Conservation (phyloP, 2,329 filamentous ascomycete species). For the Huntiella moniliformis region DNA sequence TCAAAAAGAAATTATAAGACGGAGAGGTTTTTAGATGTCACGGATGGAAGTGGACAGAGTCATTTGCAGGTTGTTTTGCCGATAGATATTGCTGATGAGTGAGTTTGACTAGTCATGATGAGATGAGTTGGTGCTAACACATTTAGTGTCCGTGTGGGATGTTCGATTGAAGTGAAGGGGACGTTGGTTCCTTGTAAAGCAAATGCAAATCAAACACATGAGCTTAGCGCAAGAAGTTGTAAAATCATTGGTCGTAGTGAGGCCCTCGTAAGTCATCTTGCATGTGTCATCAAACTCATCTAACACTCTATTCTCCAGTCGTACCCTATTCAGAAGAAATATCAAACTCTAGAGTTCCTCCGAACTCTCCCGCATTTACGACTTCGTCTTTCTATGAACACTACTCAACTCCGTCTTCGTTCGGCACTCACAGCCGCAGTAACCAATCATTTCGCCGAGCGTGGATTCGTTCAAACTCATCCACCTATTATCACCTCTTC, state of each 20-base stretch:
- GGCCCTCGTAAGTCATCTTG: constrained; percentile 42
- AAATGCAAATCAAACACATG: constrained; percentile 45
- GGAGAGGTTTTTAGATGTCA: constrained; percentile 64
- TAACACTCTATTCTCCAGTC: constrained; percentile 37
- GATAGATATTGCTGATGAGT: constrained; percentile 55
- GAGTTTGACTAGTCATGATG: constrained; percentile 18
- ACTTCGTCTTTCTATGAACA: constrained; percentile 61
- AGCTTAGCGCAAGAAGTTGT: constrained; percentile 56
- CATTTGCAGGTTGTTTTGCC: constrained; percentile 66
- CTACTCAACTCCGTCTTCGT: constrained; percentile 61
- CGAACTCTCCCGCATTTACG: constrained; percentile 78
- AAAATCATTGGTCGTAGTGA: constrained; percentile 60
- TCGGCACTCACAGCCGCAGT: constrained; percentile 60
- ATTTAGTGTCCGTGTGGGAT: constrained; percentile 57
- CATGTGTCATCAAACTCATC: neutral
- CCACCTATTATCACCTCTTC: constrained; percentile 91
- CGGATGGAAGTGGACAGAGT: constrained; percentile 68
- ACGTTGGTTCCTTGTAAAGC: constrained; percentile 56
- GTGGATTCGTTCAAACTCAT: constrained; percentile 65
- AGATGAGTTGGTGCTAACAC: neutral
- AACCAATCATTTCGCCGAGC: constrained; percentile 53
- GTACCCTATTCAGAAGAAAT: constrained; percentile 92
- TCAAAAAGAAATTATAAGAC: constrained; percentile 76
- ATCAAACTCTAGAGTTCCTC: constrained; percentile 75
- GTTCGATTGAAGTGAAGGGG: constrained; percentile 60